Evolutionary conservation across 352 stramenopile genomes (phyloP).

Genomic region (Phytophthora cactorum): DNA sequence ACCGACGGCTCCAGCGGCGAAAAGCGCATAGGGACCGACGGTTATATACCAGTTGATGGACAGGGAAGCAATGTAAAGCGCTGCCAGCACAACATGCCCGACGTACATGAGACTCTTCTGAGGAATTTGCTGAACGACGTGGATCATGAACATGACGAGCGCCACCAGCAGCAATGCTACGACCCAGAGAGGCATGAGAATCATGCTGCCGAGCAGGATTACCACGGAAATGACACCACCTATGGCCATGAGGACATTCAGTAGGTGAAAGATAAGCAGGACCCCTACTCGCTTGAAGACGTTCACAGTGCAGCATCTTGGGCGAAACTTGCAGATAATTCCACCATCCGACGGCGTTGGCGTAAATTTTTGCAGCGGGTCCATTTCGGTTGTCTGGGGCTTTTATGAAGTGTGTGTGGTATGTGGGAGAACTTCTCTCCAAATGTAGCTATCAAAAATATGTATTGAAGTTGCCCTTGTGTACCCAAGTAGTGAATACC

Average conservation of each 20-base stretch:
- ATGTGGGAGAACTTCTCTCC: neutral
- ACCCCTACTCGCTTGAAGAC: slow-evolving; percentile 8
- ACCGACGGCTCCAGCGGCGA: slow-evolving; percentile 5
- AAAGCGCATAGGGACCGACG: slow-evolving; percentile 4
- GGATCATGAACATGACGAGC: neutral
- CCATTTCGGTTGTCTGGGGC: neutral
- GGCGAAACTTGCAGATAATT: neutral
- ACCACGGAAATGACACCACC: slow-evolving; percentile 11
- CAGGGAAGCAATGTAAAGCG: slow-evolving; percentile 15
- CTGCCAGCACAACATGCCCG: slow-evolving; percentile 4
- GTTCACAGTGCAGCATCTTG: slow-evolving; percentile 5
- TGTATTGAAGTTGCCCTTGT: slow-evolving; percentile 3
- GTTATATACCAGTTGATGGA: slow-evolving; percentile 8
- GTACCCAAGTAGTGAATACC: neutral
- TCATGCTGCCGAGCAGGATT: slow-evolving; percentile 17
- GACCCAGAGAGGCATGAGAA: slow-evolving; percentile 18
- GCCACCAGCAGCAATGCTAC: slow-evolving; percentile 3
- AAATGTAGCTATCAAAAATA: slow-evolving; percentile 16
- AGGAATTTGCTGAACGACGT: neutral
- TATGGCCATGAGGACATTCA: slow-evolving; percentile 17
- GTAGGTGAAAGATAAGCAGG: slow-evolving; percentile 21
- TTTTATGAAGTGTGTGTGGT: neutral
- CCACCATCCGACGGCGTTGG: neutral
- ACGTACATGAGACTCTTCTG: slow-evolving; percentile 11
- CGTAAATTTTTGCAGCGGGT: slow-evolving; percentile 4